Conservation (phyloP, 2,329 filamentous ascomycete species). For the Ascochyta koolunga region DNA sequence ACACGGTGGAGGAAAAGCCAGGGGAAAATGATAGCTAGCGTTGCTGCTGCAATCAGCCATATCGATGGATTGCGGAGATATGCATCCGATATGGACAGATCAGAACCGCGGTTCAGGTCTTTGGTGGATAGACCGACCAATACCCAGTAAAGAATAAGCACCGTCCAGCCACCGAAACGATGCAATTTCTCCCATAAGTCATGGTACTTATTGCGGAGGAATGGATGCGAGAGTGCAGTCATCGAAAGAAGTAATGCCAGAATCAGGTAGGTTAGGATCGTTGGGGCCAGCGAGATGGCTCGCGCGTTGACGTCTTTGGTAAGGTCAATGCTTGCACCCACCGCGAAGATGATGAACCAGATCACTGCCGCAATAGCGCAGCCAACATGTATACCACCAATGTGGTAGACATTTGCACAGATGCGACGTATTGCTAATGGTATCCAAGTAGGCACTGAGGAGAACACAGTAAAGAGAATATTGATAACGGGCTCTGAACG, state of each 20-base stretch:
- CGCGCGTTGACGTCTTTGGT: conserved; percentile 26
- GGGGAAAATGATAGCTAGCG: conserved; percentile 71
- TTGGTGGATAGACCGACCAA: conserved; percentile 35
- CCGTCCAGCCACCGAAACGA: conserved; percentile 48
- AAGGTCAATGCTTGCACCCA: conserved; percentile 44
- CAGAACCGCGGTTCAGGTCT: conserved; percentile 28
- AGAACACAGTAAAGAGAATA: conserved; percentile 42
- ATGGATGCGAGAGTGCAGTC: conserved; percentile 37
- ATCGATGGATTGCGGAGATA: conserved; percentile 51
- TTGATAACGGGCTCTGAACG: conserved; percentile 49
- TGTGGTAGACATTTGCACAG: conserved; percentile 45
- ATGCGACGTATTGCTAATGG: conserved; percentile 42
- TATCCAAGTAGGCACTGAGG: conserved; percentile 38
- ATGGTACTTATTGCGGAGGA: conserved; percentile 41
- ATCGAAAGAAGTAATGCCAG: conserved; percentile 40
- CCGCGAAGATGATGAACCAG: conserved; percentile 55
- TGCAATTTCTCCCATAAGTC: conserved; percentile 46
- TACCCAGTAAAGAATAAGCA: conserved; percentile 46
- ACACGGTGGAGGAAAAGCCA: conserved; percentile 77
- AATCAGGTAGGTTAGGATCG: conserved; percentile 42
- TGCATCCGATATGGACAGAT: conserved; percentile 43
- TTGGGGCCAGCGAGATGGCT: conserved; percentile 29
- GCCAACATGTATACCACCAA: conserved; percentile 47
- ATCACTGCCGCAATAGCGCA: conserved; percentile 42
- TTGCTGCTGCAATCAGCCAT: conserved; percentile 74